These are phyloP conservation scores for Plicaturopsis crispa DNA, from an alignment of 768 basidiomycete genomes.

Conservation along the genomic window DNA sequence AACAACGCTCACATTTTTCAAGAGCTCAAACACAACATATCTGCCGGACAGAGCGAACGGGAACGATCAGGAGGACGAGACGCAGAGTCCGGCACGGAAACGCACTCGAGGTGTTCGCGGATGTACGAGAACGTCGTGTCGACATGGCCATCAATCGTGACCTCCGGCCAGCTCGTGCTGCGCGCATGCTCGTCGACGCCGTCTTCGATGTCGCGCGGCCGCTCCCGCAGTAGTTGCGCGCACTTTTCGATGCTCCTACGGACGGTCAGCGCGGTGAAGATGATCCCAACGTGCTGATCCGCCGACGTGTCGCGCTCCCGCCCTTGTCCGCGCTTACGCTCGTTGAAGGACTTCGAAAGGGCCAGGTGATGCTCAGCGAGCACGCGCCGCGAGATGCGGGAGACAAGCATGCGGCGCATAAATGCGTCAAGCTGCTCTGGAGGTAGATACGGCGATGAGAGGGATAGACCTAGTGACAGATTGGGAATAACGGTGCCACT, in stretches of 20 bases:
- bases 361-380: constrained; percentile 87
- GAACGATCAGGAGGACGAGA: not conserved
- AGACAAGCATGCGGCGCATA: constrained; percentile 87
- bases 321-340: constrained; percentile 22
- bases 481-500: constrained; percentile 78
- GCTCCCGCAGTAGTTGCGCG: constrained; percentile 41
- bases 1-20: constrained; percentile 68
- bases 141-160: constrained; percentile 66
- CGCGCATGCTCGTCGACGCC: constrained; percentile 15
- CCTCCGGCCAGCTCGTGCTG: constrained; percentile 46
- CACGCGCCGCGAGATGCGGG: constrained; percentile 83
- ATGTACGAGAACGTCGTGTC: constrained; percentile 76
- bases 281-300: constrained; percentile 76
- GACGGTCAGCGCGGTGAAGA: constrained; percentile 68
- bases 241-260: constrained; percentile 68
- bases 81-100: constrained; percentile 3
- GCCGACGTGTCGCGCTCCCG: constrained; percentile 20
- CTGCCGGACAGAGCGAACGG: constrained; percentile 24
- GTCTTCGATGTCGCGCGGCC: constrained; percentile 37
- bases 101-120: constrained; percentile 78
- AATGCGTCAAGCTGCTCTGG: constrained; percentile 80
- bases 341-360: constrained; percentile 50
- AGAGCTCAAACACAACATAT: constrained; percentile 83
- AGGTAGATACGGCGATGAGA: constrained; percentile 73
- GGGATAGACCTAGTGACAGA: constrained; percentile 73